These are phyloP conservation scores for Suillus lakei DNA, from an alignment of 768 basidiomycete genomes.

Conservation along the genomic window DNA sequence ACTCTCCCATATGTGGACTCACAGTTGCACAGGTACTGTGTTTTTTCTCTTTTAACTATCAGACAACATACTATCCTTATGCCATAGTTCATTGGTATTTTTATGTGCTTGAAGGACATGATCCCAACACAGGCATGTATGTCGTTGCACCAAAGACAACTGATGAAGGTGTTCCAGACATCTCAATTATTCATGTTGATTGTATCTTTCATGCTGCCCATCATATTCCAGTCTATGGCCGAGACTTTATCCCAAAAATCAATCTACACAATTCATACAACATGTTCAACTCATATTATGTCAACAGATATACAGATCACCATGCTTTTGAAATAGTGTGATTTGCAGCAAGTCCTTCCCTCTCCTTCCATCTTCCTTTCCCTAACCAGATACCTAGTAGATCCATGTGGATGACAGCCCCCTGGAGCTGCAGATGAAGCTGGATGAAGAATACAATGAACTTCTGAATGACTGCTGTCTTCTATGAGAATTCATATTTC, in stretches of 20 bases:
- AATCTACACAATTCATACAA: slow-evolving; percentile 17
- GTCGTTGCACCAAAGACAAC: slow-evolving; percentile 19
- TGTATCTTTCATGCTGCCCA: slow-evolving; percentile 22
- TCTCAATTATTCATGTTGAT: slow-evolving; percentile 16
- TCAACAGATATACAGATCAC: slow-evolving; percentile 26
- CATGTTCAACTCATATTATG: slow-evolving; percentile 17
- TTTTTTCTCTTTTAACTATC: slow-evolving; percentile 26
- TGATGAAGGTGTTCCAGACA: slow-evolving; percentile 1
- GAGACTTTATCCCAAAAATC: slow-evolving; percentile 6
- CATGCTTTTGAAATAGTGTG: slow-evolving; percentile 28
- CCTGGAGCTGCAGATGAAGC: slow-evolving; percentile 76
- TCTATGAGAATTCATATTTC: slow-evolving; percentile 86
- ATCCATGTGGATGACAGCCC: slow-evolving; percentile 88
- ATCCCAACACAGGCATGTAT: slow-evolving; percentile 31
- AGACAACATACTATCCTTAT: slow-evolving; percentile 22
- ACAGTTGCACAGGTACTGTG: slow-evolving; percentile 22
- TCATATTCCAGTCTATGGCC: slow-evolving; percentile 24
- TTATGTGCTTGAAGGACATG: slow-evolving; percentile 14
- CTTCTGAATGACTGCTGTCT: slow-evolving; percentile 74
- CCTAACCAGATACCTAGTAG: slow-evolving; percentile 80
- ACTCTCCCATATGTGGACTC: slow-evolving; percentile 23
- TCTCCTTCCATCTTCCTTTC: too few species aligned
- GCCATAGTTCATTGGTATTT: slow-evolving; percentile 34
- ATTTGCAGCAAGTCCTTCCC: too few species aligned
- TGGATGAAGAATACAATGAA: slow-evolving; percentile 79